Percentiles rank a stretch among this genome's conserved stretches.
Conservation (phyloP, 345 rosid genomes). For the Mangifera indica region DNA sequence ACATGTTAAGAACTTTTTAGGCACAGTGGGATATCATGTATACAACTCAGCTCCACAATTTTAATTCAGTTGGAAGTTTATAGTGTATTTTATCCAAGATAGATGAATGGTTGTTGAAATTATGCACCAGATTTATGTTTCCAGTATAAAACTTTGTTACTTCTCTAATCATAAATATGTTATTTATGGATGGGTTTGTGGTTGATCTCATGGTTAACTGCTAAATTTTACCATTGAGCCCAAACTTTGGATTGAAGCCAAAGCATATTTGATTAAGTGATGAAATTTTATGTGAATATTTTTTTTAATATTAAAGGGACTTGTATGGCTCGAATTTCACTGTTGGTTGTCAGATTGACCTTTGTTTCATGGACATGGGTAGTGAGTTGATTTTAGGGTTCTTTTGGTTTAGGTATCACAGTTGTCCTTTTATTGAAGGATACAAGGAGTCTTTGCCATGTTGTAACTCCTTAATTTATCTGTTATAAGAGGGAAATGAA, state of each 20-base stretch:
- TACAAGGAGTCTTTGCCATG: not conserved
- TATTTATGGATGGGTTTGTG: not conserved
- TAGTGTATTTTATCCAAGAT: not conserved
- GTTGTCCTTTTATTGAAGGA: not conserved
- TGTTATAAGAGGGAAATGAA: not conserved
- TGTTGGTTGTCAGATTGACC: not conserved
- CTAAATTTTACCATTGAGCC: no score
- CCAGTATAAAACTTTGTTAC: not conserved
- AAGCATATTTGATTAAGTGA: not conserved
- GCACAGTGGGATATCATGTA: not conserved
- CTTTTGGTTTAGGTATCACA: not conserved
- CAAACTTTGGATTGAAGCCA: not conserved
- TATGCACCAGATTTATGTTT: not conserved
- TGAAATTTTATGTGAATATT: no score
- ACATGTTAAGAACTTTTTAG: not conserved
- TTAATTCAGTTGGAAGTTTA: conserved; percentile 3
- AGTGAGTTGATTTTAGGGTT: not conserved
- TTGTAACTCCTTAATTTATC: not conserved
- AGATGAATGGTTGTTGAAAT: not conserved
- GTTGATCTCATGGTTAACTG: no score
- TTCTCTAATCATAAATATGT: not conserved
- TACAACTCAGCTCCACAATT: not conserved
- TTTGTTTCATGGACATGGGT: not conserved
- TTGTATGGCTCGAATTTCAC: not conserved
- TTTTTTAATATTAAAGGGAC: not conserved